Evolutionary conservation across 78 protist genomes (phyloP), one percentile per base, ranked within the genome.

Genomic region (Dictyostelium intermedium): DNA sequence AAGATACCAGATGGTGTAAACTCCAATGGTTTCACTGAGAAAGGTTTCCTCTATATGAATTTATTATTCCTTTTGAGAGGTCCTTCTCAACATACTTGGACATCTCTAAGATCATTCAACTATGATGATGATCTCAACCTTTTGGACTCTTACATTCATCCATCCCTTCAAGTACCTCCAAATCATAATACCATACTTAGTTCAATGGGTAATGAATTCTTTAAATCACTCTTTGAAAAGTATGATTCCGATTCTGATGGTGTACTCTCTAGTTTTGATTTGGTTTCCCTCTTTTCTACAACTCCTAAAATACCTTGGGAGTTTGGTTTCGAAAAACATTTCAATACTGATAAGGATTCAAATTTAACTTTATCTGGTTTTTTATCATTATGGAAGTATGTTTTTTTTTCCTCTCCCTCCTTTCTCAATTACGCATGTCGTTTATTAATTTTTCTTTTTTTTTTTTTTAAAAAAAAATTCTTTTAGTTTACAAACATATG

Each of bases 1-100:
- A 61, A 79, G 11, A n/a, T 87, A 25, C 78, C 41, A n/a, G 83
- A 63, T 63, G 93, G 93, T 45, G 93, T 87, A 2, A 27, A 63
- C 7, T 2, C 8, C 13, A 60, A 56, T 78, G 85, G 93, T 1
- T 79, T 87, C 80, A 87, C 93, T 4, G 66, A 53, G 30, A 66
- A 61, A 18, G 93, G 93, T 4, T 87, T 87, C 79, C 45, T 87
- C 13, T 78, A 77, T 4, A 76, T 87, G 85, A 77, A 87, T 45
- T 37, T 63, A 5, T 27, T 87, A 3, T 78, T 87, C 69, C 56
- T 87, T 10, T 27, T 39, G 5, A 86, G 81, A 81, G 56, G 81
- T 9, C 50, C 76, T 5, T 80, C 72, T 30, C 84, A 79, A 56
- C 85, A 60, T 34, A 87, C 84, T 39, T 89, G 94, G 94, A 27